These are phyloP conservation scores for Zymoseptoria pseudotritici DNA, from an alignment of 2,329 filamentous ascomycete species.

Conservation along the genomic window DNA sequence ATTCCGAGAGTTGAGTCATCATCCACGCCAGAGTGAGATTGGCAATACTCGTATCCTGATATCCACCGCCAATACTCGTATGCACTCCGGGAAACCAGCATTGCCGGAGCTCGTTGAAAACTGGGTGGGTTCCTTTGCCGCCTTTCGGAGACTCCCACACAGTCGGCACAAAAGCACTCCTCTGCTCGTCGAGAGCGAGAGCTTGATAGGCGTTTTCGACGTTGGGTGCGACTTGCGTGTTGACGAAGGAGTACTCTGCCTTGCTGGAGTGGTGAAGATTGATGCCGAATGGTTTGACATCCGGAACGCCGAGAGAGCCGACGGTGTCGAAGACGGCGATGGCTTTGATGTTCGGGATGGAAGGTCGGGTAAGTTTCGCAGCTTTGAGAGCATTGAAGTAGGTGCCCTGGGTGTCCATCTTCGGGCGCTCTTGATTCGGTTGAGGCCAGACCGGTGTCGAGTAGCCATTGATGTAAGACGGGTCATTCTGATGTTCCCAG, in stretches of 20 bases:
- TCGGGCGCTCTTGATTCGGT: constrained; percentile 29
- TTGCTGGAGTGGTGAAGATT: constrained; percentile 15
- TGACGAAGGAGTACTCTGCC: constrained; percentile 35
- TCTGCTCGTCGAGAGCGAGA: constrained; percentile 33
- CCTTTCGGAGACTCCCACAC: constrained; percentile 29
- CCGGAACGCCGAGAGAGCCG: constrained; percentile 37
- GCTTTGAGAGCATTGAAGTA: constrained; percentile 33
- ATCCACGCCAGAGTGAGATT: constrained; percentile 49
- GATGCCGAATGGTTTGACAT: constrained; percentile 28
- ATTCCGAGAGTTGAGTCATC: constrained; percentile 41
- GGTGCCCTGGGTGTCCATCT: constrained; percentile 27
- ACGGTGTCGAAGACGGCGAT: constrained; percentile 39
- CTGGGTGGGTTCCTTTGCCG: constrained; percentile 20
- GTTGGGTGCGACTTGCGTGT: constrained; percentile 33
- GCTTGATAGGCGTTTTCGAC: constrained; percentile 36
- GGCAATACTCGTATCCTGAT: constrained; percentile 35
- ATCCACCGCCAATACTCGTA: constrained; percentile 35
- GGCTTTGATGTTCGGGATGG: constrained; percentile 27
- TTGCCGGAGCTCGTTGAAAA: constrained; percentile 33
- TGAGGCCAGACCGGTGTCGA: constrained; percentile 7
- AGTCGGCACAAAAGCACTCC: constrained; percentile 30
- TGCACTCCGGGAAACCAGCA: constrained; percentile 41
- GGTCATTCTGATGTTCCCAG: constrained; percentile 22
- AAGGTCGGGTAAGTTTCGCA: constrained; percentile 20
- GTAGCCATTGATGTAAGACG: constrained; percentile 10